Evolutionary conservation across 73 alveolate genomes (phyloP).

Genomic region (Breviolum minutum): DNA sequence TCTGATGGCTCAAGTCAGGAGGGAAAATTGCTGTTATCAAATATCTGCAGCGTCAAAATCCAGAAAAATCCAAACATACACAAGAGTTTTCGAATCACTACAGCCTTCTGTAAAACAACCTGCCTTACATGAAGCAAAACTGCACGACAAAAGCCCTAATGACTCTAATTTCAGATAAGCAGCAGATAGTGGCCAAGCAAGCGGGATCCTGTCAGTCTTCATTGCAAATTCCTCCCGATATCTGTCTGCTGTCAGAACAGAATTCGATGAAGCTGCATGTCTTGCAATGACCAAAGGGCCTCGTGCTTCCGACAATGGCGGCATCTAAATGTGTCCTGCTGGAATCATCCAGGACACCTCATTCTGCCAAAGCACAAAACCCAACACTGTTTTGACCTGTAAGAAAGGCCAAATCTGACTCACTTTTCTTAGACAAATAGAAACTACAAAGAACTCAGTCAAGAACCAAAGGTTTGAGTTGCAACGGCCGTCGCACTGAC

Average conservation of each 20-base stretch:
- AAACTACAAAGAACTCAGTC: too few species aligned
- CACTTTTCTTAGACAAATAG: too few species aligned
- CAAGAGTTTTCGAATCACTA: neutral
- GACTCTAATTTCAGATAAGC: neutral
- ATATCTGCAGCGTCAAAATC: neutral
- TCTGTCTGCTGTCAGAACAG: neutral
- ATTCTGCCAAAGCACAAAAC: neutral
- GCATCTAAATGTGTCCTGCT: constrained; percentile 82
- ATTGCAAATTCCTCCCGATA: too few species aligned
- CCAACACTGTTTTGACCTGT: neutral
- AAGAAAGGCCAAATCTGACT: too few species aligned
- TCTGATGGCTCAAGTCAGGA: neutral
- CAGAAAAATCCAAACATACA: neutral
- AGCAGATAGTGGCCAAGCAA: constrained; percentile 76
- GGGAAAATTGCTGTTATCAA: neutral
- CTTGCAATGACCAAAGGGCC: neutral
- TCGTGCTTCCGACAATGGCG: constrained; percentile 72
- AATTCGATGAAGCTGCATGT: neutral
- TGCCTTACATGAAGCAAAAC: too few species aligned
- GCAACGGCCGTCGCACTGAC: too few species aligned
- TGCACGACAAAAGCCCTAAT: neutral
- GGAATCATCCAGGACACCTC: constrained; percentile 69
- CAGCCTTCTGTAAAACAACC: neutral
- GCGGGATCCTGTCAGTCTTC: constrained; percentile 38
- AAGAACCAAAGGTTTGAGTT: too few species aligned